Evolutionary conservation across 1,284 basidiomycete species (phyloP), one percentile per base, ranked within the genome.

Genomic region (Cryptococcus floricola): DNA sequence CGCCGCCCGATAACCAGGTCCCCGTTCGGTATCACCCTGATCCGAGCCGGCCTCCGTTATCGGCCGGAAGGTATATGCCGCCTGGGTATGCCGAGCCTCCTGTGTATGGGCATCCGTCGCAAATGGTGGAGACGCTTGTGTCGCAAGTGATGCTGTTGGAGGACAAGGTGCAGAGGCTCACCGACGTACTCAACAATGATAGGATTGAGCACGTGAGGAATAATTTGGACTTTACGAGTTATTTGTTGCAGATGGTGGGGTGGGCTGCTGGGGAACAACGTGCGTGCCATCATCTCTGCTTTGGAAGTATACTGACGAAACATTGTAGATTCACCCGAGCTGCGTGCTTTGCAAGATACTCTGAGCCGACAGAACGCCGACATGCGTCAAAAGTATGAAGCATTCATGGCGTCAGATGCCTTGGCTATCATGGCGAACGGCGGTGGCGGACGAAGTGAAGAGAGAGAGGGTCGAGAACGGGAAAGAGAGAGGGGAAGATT

Each of bases 181-280:
- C 61, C 25, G 56, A 62, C 7, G 28, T 62, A 0, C 41, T 75
- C n/a, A 64, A 66, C 23, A 49, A 51, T 3, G 71, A 75, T 50
- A 59, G 71, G 1, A 51, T 69, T 8, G 69, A 69, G 10, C 63
- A 65, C 47, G 64, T 67, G 0, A 54, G 66, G 25, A 59, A 48
- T 19, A 63, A 60, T 45, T 48, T 72, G 3, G 69, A 74, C 34
- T 59, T 66, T 23, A 62, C 65, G 12, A 62, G 63, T 37, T 64
- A 68, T 51, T 47, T 75, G 10, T 50, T 68, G n/a, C 67, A 67
- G 42, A 63, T 73, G 58, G 59, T 59, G 9, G 65, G 64, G 9
- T 70, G 63, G 67, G 50, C 67, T 13, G 58, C 59, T 10, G 50
- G 58, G 2, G 54, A 58, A 25, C 54, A 55, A 19, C 53, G 67